Conservation (phyloP, 805 yeast species). For the Myxozyma mucilagina region DNA sequence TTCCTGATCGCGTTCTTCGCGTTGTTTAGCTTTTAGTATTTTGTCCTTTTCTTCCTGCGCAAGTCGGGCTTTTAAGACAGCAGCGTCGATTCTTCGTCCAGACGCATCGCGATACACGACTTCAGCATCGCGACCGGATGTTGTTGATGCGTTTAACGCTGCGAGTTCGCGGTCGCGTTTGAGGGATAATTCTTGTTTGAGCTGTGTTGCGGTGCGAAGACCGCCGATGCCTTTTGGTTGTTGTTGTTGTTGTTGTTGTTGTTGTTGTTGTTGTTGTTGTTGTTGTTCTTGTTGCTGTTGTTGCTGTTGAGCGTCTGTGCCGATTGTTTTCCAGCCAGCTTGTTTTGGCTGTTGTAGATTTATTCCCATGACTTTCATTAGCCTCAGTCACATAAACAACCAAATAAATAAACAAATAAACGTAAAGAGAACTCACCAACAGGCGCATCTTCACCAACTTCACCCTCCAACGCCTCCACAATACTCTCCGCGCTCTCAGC, state of each 20-base stretch:
- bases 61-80: conserved; percentile 37
- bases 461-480: conserved; percentile 33
- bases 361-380: conserved; percentile 11
- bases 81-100: conserved; percentile 55
- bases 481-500: conserved; percentile 24
- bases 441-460: conserved; percentile 39
- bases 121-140: conserved; percentile 32
- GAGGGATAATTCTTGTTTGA: conserved; percentile 42
- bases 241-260: not conserved
- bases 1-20: conserved; percentile 34
- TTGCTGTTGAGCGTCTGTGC: no score
- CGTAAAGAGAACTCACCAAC: conserved; percentile 22
- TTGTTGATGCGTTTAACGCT: conserved; percentile 13
- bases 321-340: no score
- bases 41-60: conserved; percentile 35
- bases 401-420: not conserved
- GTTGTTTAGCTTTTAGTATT: conserved; percentile 28
- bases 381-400: not conserved
- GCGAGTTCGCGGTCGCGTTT: conserved; percentile 37
- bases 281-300: no score
- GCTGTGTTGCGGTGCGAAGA: conserved; percentile 50
- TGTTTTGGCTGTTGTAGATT: not conserved
- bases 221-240: conserved; percentile 40
- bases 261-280: no score
- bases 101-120: conserved; percentile 62